phyloP scores from a whole-genome alignment of 768 basidiomycete species.

The Coprinopsis marcescibilis region DNA sequence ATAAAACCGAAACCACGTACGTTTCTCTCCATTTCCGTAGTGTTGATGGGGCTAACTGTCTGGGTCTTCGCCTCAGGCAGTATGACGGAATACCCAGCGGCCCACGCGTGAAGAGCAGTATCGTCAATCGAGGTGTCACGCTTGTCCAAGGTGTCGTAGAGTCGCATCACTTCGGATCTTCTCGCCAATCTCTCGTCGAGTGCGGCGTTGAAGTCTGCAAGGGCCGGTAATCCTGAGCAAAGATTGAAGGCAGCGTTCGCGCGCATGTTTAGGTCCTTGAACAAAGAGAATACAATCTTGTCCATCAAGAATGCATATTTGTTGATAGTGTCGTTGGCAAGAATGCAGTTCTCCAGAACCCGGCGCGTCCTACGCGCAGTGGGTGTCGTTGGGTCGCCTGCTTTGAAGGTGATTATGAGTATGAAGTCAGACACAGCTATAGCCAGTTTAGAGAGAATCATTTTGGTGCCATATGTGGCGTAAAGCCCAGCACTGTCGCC shows the following conservation, averaged over 20 bases:
- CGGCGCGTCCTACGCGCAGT: constrained; percentile 9
- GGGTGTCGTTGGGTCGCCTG: constrained; percentile 8
- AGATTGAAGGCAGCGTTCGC: constrained; percentile 21
- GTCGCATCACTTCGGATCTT: not conserved
- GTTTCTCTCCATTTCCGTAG: constrained; percentile 16
- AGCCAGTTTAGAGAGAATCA: constrained; percentile 31
- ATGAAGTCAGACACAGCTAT: constrained; percentile 31
- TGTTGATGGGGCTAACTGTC: constrained; percentile 17
- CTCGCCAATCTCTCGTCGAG: not conserved
- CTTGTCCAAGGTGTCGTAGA: not conserved
- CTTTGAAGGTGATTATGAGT: constrained; percentile 25
- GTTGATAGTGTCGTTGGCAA: constrained; percentile 20
- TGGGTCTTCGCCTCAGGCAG: constrained; percentile 8
- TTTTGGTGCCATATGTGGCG: constrained; percentile 32
- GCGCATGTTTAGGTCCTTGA: constrained; percentile 30
- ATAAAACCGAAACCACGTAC: no score
- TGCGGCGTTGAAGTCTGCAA: not conserved
- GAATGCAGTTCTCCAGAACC: constrained; percentile 26
- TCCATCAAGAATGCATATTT: constrained; percentile 46
- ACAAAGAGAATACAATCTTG: constrained; percentile 32
- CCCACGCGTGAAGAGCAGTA: constrained; percentile 40
- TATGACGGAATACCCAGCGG: constrained; percentile 30
- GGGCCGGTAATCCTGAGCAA: not conserved
- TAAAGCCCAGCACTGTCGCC: constrained; percentile 34
- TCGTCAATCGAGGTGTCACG: constrained; percentile 8